Evolutionary conservation across 768 basidiomycete genomes (phyloP), one percentile per base, ranked within the genome.

Genomic region (Butyriboletus loyo): DNA sequence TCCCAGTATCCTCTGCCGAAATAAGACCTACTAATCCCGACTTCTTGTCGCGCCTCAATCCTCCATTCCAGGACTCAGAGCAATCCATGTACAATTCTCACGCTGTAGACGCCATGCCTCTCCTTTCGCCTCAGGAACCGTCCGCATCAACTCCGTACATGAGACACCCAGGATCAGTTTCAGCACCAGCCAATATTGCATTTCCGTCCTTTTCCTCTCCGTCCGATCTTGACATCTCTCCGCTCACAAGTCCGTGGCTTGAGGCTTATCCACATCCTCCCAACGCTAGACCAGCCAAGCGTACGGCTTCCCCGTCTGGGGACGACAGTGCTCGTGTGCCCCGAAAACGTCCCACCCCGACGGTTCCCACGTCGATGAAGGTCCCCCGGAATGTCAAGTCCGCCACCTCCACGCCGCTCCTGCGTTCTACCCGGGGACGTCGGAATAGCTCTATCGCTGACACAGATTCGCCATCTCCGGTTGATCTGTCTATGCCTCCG

Each of bases 401-500:
- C 1, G 80, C 83, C 5, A 80, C 72, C 40, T 84, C 83, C 21
- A 85, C 85, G 4, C 84, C 85, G 1, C 64, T 83, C 24, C 63
- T 86, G 46, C 72, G 77, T 35, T 77, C 78, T 3, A 70, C 73
- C n/a, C 71, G 75, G 17, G 63, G 69, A 5, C 67, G 77, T 30
- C 73, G 74, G 53, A 73, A 74, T 34, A 77, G 77, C 63, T 70
- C 66, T 27, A 64, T 72, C 37, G 73, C 68, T 28, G 75, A 76
- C 40, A 69, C 62, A 11, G 86, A 89, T 60, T 84, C 87, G 0
- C 92, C 93, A 1, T 91, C 89, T 6, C 92, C 93, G 2, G 91
- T 96, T 1, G 93, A 96, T 70, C 69, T 89, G 19, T 78, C 83
- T 10, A 93, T 95, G 92, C 91, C 91, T 1, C 92, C 93, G 0